A percentile compares a stretch with the other conserved stretches of the same genome.
These are phyloP conservation scores for Fragaria ananassa DNA, from an alignment of 306 rosid species.

Conservation along the genomic window DNA sequence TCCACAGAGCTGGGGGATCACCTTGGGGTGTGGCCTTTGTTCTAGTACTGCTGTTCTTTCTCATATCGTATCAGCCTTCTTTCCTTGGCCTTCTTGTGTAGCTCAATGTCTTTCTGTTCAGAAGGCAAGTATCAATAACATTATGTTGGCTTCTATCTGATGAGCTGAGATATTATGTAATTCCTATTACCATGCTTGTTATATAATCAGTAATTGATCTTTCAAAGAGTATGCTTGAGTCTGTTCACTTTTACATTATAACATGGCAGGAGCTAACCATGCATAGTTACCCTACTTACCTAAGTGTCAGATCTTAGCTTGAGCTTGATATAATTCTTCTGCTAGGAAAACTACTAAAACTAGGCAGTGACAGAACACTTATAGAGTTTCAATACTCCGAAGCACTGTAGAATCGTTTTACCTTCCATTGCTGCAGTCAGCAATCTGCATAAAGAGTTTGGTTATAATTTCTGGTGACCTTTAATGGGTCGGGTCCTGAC, in stretches of 20 bases:
- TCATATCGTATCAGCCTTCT: constrained; percentile 69
- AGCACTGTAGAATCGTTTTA: neutral
- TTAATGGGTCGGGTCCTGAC: neutral
- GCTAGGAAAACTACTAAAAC: neutral
- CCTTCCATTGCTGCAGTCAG: neutral
- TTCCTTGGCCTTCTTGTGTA: constrained; percentile 40
- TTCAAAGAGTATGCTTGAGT: neutral
- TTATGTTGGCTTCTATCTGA: neutral
- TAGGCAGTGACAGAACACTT: neutral
- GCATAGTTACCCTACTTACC: neutral
- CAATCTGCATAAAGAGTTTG: neutral
- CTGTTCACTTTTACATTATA: neutral
- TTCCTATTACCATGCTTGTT: neutral
- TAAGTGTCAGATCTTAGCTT: neutral
- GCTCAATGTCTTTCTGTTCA: neutral
- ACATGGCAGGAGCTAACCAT: neutral
- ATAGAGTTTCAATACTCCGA: neutral
- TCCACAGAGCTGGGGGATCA: constrained; percentile 69
- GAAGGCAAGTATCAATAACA: neutral
- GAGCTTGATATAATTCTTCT: neutral
- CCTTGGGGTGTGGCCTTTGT: constrained; percentile 77
- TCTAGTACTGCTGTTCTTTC: constrained; percentile 46
- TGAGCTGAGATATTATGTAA: neutral
- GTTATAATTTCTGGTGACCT: neutral
- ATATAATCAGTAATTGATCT: neutral